A percentile compares a stretch with the other conserved stretches of the same genome.
These are phyloP conservation scores for Neurospora sp. DNA, from an alignment of 495 filamentous ascomycete genomes.

Conservation along the genomic window DNA sequence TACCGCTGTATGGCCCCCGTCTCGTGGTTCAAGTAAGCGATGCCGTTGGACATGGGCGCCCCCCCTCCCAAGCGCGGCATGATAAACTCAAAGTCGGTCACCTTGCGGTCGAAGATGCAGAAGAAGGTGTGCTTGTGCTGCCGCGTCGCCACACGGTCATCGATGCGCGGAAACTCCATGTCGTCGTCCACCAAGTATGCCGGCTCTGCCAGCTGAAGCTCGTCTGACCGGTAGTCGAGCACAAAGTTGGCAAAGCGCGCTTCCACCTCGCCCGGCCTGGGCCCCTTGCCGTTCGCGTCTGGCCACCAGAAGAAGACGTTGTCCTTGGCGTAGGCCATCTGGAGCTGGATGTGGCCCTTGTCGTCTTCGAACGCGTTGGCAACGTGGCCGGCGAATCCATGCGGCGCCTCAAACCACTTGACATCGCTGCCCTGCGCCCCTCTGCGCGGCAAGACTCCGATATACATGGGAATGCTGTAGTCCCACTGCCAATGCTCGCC, in stretches of 20 bases:
- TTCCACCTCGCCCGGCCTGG: constrained; percentile 5
- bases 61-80: constrained; percentile 24
- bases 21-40: constrained; percentile 20
- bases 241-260: constrained; percentile 19
- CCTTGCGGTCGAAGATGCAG: constrained; percentile 24
- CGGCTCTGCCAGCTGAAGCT: constrained; percentile 17
- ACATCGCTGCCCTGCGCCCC: constrained; percentile 35
- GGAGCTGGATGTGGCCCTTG: constrained; percentile 36
- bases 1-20: constrained; percentile 20
- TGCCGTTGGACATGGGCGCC: constrained; percentile 22
- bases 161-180: constrained; percentile 44
- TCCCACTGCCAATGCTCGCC: constrained; percentile 42
- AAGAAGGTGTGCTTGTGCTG: constrained; percentile 40
- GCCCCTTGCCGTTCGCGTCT: constrained; percentile 20
- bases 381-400: constrained; percentile 36
- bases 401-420: constrained; percentile 29
- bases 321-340: constrained; percentile 35
- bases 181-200: constrained; percentile 23
- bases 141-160: constrained; percentile 37
- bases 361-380: constrained; percentile 38
- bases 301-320: constrained; percentile 45
- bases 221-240: constrained; percentile 28
- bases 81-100: constrained; percentile 29
- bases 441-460: constrained; percentile 34
- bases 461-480: constrained; percentile 30